Base-by-base conservation (phyloP, 768 basidiomycete species). In the Kwoniella pini region DNA sequence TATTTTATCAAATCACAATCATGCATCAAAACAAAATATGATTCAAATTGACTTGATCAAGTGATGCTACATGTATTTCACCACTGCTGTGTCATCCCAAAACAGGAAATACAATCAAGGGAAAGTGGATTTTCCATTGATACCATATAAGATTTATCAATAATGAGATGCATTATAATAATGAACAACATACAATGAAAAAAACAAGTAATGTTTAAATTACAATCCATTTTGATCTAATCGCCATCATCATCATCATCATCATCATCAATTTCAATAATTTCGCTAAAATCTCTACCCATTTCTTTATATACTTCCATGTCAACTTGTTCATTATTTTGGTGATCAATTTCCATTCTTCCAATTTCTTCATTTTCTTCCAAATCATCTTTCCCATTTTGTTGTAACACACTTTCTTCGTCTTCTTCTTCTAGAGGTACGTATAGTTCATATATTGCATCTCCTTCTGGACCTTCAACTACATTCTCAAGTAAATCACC, bases 391-490 rank as follows among this genome's bases (percentile, higher is more conserved):
- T 17, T 11, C 51, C 6, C 38, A 49, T 3, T 31, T 36, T 50
- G 13, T 36, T 30, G n/a, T n/a, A n/a, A n/a, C n/a, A n/a, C 33
- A 36, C 33, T 15, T 36, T 28, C 57, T 9, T 51, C 62, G 26
- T 31, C 61, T 15, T 54, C 64, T 15, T 67, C 68, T 9, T 59
- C 68, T 30, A 69, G 65, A 0, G 48, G 57, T 1, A 65, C 70
- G 57, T 74, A 77, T 15, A 76, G 44, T 45, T 72, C 74, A 50
- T 77, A 77, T 9, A 77, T 69, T n/a, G 65, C 61, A 43, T 77
- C 76, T 13, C 68, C 71, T 51, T 77, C 76, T 15, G 76, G 76
- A 28, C 74, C 76, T 61, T 77, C 76, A 2, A 73, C 69, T 6
- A 74, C 71, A 5, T 53, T 54, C 30, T 76, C 76, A 12, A 77